These are phyloP conservation scores for Entomortierella lignicola DNA, from an alignment of 192 early-diverging fungal genomes.

Conservation along the genomic window DNA sequence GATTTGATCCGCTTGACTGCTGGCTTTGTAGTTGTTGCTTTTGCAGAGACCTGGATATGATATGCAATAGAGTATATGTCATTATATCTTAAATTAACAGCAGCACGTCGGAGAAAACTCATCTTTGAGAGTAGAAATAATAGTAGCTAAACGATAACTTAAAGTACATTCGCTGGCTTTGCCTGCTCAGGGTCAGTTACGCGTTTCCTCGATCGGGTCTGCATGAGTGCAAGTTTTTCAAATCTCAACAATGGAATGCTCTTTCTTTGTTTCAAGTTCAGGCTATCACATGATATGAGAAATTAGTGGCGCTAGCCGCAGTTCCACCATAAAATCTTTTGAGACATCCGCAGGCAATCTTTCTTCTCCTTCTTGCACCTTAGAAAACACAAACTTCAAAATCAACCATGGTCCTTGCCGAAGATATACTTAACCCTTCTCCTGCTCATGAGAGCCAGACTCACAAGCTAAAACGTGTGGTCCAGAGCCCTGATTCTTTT, in stretches of 20 bases:
- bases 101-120: not conserved
- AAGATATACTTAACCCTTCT: conserved; percentile 96
- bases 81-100: not conserved
- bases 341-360: not conserved
- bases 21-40: not conserved
- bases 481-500: conserved; percentile 89
- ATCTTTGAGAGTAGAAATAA: no score
- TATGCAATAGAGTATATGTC: not conserved
- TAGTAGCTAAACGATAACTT: not conserved
- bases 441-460: conserved; percentile 75
- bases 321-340: not conserved
- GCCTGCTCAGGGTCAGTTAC: not conserved
- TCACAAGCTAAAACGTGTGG: conserved; percentile 73
- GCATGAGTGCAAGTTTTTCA: not conserved
- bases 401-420: conserved; percentile 69
- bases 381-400: not conserved
- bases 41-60: not conserved
- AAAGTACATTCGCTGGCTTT: not conserved
- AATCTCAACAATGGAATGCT: no score
- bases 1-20: not conserved
- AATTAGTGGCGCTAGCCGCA: conserved; percentile 2
- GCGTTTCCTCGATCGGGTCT: conserved; percentile 2
- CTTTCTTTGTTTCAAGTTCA: no score
- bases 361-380: not conserved
- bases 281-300: not conserved